phyloP scores from a whole-genome alignment of 805 yeast species.

The Myxozyma kluyveri region DNA sequence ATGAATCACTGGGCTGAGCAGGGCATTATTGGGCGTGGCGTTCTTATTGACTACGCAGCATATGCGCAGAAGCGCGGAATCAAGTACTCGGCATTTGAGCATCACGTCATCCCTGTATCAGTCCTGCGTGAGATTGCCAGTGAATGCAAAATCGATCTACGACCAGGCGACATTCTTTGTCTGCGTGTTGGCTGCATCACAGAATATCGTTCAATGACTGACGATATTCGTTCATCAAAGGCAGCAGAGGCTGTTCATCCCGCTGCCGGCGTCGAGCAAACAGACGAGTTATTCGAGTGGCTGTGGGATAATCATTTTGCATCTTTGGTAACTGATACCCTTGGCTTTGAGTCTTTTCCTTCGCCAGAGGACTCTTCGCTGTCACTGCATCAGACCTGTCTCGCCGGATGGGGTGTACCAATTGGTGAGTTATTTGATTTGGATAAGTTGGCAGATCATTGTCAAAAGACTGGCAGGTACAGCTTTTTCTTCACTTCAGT shows the following conservation, averaged over 20 bases:
- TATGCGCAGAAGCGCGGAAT: constrained; percentile 32
- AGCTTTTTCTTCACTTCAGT: constrained; percentile 36
- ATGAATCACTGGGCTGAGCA: constrained; percentile 33
- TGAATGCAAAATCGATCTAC: constrained; percentile 20
- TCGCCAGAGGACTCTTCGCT: constrained; percentile 2
- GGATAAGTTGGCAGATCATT: constrained; percentile 33
- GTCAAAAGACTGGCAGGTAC: constrained; percentile 31
- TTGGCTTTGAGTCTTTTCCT: constrained; percentile 33
- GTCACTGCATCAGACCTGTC: constrained; percentile 32
- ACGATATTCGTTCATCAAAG: constrained; percentile 27
- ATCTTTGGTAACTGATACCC: constrained; percentile 34
- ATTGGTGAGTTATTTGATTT: constrained; percentile 39
- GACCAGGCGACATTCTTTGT: constrained; percentile 34
- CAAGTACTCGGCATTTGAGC: constrained; percentile 26
- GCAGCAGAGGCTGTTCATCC: constrained; percentile 4
- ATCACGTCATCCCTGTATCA: constrained; percentile 25
- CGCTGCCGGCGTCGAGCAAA: constrained; percentile 31
- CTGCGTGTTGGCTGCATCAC: constrained; percentile 33
- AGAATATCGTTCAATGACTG: constrained; percentile 31
- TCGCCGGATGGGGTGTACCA: constrained; percentile 39
- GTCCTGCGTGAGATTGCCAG: constrained; percentile 26
- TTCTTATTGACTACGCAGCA: constrained; percentile 33
- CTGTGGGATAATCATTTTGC: constrained; percentile 35
- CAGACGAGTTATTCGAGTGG: constrained; percentile 32
- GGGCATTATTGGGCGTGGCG: constrained; percentile 36